Evolutionary conservation across 2,329 filamentous ascomycete genomes (phyloP), one percentile per base, ranked within the genome.

Genomic region (Sphaerostilbella broomeana): DNA sequence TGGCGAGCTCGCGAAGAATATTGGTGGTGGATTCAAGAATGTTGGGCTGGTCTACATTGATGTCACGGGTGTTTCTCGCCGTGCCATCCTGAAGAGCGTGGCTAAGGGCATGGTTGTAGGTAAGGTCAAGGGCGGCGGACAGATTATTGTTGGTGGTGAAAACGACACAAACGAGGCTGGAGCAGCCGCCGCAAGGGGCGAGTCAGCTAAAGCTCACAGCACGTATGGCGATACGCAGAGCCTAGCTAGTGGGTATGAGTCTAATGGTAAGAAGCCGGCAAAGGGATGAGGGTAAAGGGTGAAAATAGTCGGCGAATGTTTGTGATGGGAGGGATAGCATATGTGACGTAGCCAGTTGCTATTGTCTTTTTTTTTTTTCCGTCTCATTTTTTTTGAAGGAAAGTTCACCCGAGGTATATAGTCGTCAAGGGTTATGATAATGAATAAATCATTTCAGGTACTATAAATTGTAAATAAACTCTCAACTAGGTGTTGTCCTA

Each of bases 31-130:
- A 17, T 81, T 95, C 54, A 95, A 92, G 72, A 98, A 97, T 50
- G 92, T 97, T 6, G 92, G 89, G 5, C 72, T 98, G 19, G 92
- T 98, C 21, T 98, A 98, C 58, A 95, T 98, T 45, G 92, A 98
- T 53, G 90, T 94, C 2, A 84, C 89, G 0, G 92, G 92, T 24
- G 92, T 98, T 2, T 94, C 86, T 40, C 75, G 92, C 28, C 79
- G 81, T 45, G 92, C 92, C 0, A 79, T 98, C 29, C 76, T 98
- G 57, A 98, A 95, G 70, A 86, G 84, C 28, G 92, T 97, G 1
- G 92, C 89, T 15, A 95, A 94, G 68, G 88, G 92, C 27, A 97
- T 98, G 92, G 81, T 94, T 0, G 80, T 94, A 5, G 86, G 86
- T 24, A 80, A 79, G 48, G 85, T 90, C 34, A 76, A 78, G 42